Percentiles rank a stretch among this genome's conserved stretches.
Evolutionary conservation across 495 filamentous ascomycete genomes (phyloP).

Genomic region (Neurospora sp.): DNA sequence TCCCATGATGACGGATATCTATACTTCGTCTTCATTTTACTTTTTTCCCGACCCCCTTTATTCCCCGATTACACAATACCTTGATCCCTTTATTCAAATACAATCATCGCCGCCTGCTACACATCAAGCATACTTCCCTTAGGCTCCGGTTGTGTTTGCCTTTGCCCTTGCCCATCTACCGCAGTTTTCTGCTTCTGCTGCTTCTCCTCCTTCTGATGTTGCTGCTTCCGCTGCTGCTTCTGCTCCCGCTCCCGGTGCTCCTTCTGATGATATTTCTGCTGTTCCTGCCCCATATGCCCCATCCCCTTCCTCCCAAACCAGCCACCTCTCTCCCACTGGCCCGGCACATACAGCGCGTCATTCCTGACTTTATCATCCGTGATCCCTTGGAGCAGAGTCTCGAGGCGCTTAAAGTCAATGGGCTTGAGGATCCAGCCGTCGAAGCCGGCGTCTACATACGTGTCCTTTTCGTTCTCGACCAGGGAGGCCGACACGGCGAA

Average conservation of each 20-base stretch:
- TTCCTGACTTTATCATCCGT: constrained; percentile 36
- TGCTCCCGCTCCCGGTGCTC: not conserved
- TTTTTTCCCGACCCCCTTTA: not conserved
- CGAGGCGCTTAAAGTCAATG: constrained; percentile 61
- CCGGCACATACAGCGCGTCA: constrained; percentile 45
- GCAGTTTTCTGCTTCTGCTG: not conserved
- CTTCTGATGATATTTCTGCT: not conserved
- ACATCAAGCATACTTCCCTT: not conserved
- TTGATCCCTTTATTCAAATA: not conserved
- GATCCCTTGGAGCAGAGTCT: constrained; percentile 51
- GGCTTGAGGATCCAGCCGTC: constrained; percentile 84
- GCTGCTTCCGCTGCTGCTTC: not conserved
- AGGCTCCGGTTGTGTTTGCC: not conserved
- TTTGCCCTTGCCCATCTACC: not conserved
- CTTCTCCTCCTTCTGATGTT: not conserved
- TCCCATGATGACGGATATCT: not conserved
- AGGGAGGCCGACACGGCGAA: constrained; percentile 88
- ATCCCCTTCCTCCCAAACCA: constrained; percentile 42
- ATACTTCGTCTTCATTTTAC: not conserved
- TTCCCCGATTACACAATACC: not conserved
- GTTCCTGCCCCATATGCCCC: not conserved
- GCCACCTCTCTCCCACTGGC: constrained; percentile 63
- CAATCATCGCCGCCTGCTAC: not conserved
- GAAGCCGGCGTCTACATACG: constrained; percentile 74
- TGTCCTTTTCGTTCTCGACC: constrained; percentile 55